A percentile compares a stretch with the other conserved stretches of the same genome.
phyloP scores from a whole-genome alignment of 2,329 filamentous ascomycete species.

The Pyrenochaeta sp. region DNA sequence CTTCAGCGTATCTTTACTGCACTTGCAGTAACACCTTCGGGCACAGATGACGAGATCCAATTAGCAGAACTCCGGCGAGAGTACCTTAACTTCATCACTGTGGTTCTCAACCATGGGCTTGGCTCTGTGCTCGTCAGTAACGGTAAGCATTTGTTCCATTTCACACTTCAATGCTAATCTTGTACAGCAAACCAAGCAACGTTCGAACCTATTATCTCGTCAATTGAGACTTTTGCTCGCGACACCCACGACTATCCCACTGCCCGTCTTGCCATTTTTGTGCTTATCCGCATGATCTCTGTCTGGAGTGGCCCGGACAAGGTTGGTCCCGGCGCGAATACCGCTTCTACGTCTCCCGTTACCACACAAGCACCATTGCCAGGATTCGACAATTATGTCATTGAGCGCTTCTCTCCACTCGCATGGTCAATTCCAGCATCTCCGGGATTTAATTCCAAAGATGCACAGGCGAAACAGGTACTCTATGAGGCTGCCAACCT shows the following conservation, averaged over 20 bases:
- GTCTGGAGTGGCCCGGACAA: slow-evolving; percentile 91
- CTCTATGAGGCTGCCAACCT: slow-evolving; percentile 86
- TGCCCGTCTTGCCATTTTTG: slow-evolving; percentile 79
- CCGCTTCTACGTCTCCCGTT: slow-evolving; percentile 54
- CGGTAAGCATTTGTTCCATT: slow-evolving; percentile 49
- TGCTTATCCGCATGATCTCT: slow-evolving; percentile 82
- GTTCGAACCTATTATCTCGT: slow-evolving; percentile 87
- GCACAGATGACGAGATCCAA: slow-evolving; percentile 97
- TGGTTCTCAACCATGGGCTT: slow-evolving; percentile 90
- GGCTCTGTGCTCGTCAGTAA: slow-evolving; percentile 88
- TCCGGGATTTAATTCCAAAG: slow-evolving; percentile 79
- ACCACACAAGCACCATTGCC: slow-evolving; percentile 69
- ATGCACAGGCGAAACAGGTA: slow-evolving; percentile 88
- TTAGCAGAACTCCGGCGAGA: slow-evolving; percentile 89
- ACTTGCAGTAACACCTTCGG: slow-evolving; percentile 81
- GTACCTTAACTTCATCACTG: slow-evolving; percentile 91
- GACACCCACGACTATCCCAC: slow-evolving; percentile 74
- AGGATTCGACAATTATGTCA: slow-evolving; percentile 91
- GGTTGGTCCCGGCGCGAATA: slow-evolving; percentile 39
- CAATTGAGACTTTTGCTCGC: slow-evolving; percentile 83
- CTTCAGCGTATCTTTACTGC: slow-evolving; percentile 89
- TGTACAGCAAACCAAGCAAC: slow-evolving; percentile 78
- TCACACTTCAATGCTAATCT: slow-evolving; percentile 14
- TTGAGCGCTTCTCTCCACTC: slow-evolving; percentile 85
- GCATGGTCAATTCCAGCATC: slow-evolving; percentile 90